Base-by-base conservation (phyloP, 2,329 filamentous ascomycete genomes). In the Ascomycota sp. region DNA sequence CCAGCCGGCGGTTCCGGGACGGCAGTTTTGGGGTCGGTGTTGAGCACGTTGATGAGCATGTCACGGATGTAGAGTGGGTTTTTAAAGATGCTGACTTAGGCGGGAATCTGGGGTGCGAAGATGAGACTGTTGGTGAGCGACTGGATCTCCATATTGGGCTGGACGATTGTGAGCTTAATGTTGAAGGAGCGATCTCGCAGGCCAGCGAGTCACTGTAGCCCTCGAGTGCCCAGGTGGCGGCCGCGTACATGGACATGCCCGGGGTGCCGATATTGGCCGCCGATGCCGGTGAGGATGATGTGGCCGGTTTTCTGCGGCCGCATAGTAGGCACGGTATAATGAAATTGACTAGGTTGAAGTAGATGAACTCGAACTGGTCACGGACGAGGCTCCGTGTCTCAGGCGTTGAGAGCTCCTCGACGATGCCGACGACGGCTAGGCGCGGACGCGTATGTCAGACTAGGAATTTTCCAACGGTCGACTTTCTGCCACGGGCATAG, bases 151-250 rank as follows among this genome's bases (percentile, higher is more conserved):
- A 93, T 82, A 52, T 83, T 91, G 19, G 85, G 83, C 58, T 98
- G 86, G 27, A 98, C 76, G 40, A 95, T 85, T 25, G 83, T 94
- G 51, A 95, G 70, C 52, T 86, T 92, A 56, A 95, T 73, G 54
- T 94, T 94, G 59, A 95, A 95, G 0, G 89, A 89, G 86, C 79
- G 38, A 98, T 78, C 53, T 98, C 89, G 53, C 93, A 98, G 2
- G 86, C 85, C 17, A 98, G 64, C 35, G 81, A 82, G 54, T 95
- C 86, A 55, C 85, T 94, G 50, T n/a, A 94, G 13, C 86, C 89
- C 54, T 95, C 89, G 23, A 94, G 66, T 2, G 83, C 89, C 83
- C 86, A 94, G 23, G 83, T 85, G 10, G 83, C 79, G 12, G 86
- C 82, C 39, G 83, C 89, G 50, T 92, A 89, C 60, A 91, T 79